Evolutionary conservation across 1,284 basidiomycete species (phyloP), one percentile per base, ranked within the genome.

Genomic region (Leccinum pseudoinsigne): DNA sequence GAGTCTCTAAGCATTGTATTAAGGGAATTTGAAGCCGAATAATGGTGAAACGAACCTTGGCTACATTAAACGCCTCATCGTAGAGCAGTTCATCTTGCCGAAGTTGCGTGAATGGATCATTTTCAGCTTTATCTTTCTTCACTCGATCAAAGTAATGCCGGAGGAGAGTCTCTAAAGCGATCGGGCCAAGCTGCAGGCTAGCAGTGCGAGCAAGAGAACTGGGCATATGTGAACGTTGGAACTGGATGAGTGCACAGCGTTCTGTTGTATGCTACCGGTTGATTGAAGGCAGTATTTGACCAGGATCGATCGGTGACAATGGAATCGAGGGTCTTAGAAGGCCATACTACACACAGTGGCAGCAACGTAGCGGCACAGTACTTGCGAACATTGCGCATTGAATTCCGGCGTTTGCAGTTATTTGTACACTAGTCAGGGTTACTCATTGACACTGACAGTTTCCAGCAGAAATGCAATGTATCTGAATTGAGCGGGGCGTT

Each of bases 61-160:
- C 82, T 58, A 94, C 82, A 53, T 84, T 87, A 73, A 95, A 95
- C 1, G 86, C 89, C 76, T 89, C 87, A 71, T 95, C 91, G 70
- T 93, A 95, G 66, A 95, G 77, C 40, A 97, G 76, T 71, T 95
- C 91, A 58, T 93, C 88, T 64, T 88, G 81, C 64, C 87, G 84
- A 59, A 93, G 79, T 60, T 81, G 80, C 8, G 82, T 83, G 61
- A 72, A 67, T 21, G 66, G 63, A 5, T 55, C 62, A 51, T 67
- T 62, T 63, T 21, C 64, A 61, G 61, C 73, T 4, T 68, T 74
- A 66, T 83, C 81, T 57, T 81, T 83, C 72, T 81, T 84, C 56
- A 86, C 74, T 14, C 84, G 81, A 47, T 89, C 86, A 54, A 95
- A 84, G 74, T 92, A 95, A 73, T 95, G 93, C 73, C 89, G 92